Evolutionary conservation across 2,329 filamentous ascomycete species (phyloP).

Genomic region (Phyllosticta ampelicida): DNA sequence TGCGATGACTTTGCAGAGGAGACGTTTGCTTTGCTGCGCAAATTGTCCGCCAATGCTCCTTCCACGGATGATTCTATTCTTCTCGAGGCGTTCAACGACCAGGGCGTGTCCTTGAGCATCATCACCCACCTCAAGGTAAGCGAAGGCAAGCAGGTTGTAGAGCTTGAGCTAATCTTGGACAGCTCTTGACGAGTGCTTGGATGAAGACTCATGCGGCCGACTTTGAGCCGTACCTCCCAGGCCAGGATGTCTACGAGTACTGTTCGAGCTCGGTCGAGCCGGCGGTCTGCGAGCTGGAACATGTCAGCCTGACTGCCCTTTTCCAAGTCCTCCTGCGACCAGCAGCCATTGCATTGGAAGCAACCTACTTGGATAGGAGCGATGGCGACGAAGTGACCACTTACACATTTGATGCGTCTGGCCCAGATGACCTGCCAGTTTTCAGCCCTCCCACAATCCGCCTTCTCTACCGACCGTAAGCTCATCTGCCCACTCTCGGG

Average conservation of each 20-base stretch:
- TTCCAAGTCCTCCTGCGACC: conserved; percentile 71
- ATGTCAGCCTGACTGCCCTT: conserved; percentile 71
- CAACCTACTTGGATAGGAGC: conserved; percentile 84
- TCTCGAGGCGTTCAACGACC: conserved; percentile 62
- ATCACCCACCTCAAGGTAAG: conserved; percentile 67
- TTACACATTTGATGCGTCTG: conserved; percentile 48
- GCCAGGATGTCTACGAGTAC: conserved; percentile 52
- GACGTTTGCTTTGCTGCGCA: conserved; percentile 56
- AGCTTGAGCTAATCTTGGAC: conserved; percentile 15
- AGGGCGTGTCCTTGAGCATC: conserved; percentile 56
- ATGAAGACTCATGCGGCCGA: conserved; percentile 62
- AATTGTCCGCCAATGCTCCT: conserved; percentile 46
- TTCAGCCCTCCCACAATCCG: conserved; percentile 51
- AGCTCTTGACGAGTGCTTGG: conserved; percentile 75
- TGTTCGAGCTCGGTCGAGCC: conserved; percentile 62
- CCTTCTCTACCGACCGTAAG: conserved; percentile 57
- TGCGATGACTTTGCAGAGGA: conserved; percentile 79
- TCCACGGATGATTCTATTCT: conserved; percentile 46
- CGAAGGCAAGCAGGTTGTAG: conserved; percentile 2
- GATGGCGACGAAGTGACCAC: conserved; percentile 64
- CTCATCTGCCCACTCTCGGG: conserved; percentile 8
- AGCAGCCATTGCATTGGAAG: conserved; percentile 68
- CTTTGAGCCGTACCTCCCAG: conserved; percentile 61
- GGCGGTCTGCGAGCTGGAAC: conserved; percentile 74
- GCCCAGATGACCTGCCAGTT: conserved; percentile 33